phyloP scores from a whole-genome alignment of 2,329 filamentous ascomycete species.

The Orbilia ellipsospora region DNA sequence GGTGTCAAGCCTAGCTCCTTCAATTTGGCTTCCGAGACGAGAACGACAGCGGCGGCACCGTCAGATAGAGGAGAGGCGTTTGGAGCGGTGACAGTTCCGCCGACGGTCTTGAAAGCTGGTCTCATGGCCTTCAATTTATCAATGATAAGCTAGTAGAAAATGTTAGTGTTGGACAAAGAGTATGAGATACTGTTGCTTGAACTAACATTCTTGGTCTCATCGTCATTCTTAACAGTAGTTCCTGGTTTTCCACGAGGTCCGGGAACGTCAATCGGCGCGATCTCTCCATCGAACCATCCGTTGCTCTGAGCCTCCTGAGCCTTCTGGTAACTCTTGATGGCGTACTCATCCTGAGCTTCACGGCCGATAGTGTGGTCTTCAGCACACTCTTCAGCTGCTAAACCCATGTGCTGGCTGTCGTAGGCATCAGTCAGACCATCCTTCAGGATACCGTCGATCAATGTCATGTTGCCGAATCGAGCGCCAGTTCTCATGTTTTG shows the following conservation, averaged over 20 bases:
- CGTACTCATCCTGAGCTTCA: slow-evolving; percentile 92
- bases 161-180: slow-evolving; percentile 19
- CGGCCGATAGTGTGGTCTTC: slow-evolving; percentile 82
- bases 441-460: slow-evolving; percentile 91
- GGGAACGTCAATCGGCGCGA: slow-evolving; percentile 86
- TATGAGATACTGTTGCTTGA: neutral
- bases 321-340: slow-evolving; percentile 93
- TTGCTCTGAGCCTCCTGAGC: slow-evolving; percentile 85
- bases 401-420: slow-evolving; percentile 91
- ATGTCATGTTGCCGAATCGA: slow-evolving; percentile 91
- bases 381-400: slow-evolving; percentile 91
- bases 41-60: slow-evolving; percentile 88
- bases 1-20: slow-evolving; percentile 92
- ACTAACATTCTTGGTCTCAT: slow-evolving; percentile 89
- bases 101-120: slow-evolving; percentile 80
- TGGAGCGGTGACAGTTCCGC: slow-evolving; percentile 91
- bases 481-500: slow-evolving; percentile 84
- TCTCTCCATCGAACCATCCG: slow-evolving; percentile 85
- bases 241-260: slow-evolving; percentile 90
- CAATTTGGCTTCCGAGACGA: slow-evolving; percentile 92
- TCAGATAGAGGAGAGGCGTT: slow-evolving; percentile 98
- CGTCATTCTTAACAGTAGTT: slow-evolving; percentile 82
- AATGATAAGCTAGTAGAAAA: slow-evolving; percentile 70
- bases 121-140: slow-evolving; percentile 87
- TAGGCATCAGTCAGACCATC: slow-evolving; percentile 95